A percentile compares a stretch with the other conserved stretches of the same genome.
phyloP scores from a whole-genome alignment of 2,329 filamentous ascomycete species.

The Ascochyta fabae region DNA sequence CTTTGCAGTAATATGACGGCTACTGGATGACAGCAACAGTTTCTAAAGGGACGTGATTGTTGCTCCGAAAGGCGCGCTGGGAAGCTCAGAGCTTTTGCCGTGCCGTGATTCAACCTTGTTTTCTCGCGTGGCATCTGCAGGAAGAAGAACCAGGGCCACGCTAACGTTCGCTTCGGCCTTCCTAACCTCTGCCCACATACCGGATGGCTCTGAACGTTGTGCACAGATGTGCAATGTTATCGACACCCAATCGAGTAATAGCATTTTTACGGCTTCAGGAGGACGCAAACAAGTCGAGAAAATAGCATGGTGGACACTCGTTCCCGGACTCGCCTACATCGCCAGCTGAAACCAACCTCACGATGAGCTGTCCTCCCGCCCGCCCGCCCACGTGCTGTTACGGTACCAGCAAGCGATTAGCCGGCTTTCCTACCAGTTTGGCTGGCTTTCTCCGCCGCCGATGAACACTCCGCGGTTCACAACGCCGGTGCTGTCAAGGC shows the following conservation, averaged over 20 bases:
- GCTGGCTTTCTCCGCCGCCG: constrained; percentile 4
- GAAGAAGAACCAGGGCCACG: neutral
- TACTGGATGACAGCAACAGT: neutral
- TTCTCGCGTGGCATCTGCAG: constrained; percentile 12
- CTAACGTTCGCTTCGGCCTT: constrained; percentile 6
- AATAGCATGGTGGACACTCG: neutral
- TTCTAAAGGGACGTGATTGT: neutral
- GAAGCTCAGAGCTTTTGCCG: constrained; percentile 2
- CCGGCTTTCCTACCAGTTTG: constrained; percentile 11
- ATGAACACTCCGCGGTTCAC: neutral
- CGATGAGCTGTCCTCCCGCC: constrained; percentile 11
- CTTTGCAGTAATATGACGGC: neutral
- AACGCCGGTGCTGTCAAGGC: constrained; percentile 6
- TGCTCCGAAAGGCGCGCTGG: neutral
- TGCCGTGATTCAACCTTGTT: constrained; percentile 8
- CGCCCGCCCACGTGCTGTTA: constrained; percentile 15
- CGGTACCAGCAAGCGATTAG: constrained; percentile 2
- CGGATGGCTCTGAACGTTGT: neutral
- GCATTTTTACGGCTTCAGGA: neutral
- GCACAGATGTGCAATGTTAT: neutral
- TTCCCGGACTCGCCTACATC: constrained; percentile 1
- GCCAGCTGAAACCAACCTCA: constrained; percentile 12
- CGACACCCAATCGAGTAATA: constrained; percentile 1
- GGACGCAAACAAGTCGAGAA: neutral
- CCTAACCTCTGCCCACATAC: neutral